Evolutionary conservation across 2,329 filamentous ascomycete genomes (phyloP), one percentile per base, ranked within the genome.

Genomic region (Xylaria sp.): DNA sequence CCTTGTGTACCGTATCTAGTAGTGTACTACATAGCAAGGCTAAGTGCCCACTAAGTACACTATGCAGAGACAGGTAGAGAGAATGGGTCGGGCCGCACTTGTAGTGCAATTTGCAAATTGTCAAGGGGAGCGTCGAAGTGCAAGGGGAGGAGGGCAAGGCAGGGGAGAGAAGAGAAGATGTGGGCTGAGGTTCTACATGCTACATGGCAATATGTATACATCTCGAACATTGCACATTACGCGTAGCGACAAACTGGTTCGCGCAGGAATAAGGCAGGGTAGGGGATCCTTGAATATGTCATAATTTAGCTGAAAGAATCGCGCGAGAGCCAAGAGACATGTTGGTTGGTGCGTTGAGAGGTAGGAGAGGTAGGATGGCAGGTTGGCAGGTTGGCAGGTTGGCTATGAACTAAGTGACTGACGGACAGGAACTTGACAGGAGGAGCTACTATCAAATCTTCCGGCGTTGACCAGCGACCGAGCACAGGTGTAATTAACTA

Each of bases 301-400:
- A 65, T 59, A 59, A 59, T 56, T 56, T 56, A 55, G 43, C 49
- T n/a, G 47, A 37, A n/a, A n/a, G 23, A 51, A 50, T 46, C 17
- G n/a, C 31, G 40, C 55, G 59, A 55, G 40, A 53, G 62, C 62
- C 62, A 65, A 65, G 62, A 59, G 37, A 28, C n/a, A n/a, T n/a
- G n/a, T n/a, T n/a, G 28, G 28, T 9, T 31, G 28, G 28, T 4
- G 28, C 5, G 28, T 4, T 4, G 28, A 9, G 28, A 9, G 28
- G 28, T 4, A 9, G 28, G 28, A 9, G 28, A 9, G 28, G 28
- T 4, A 9, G 28, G 28, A 9, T n/a, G n/a, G n/a, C n/a, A n/a
- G n/a, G 28, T 31, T 33, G 17, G 53, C 45, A 54, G 54, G 47
- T 57, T 58, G 52, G 58, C n/a, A 25, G 17, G 50, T 38, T 52